phyloP scores from a whole-genome alignment of 805 yeast species.

The Nakazawaea populi region DNA sequence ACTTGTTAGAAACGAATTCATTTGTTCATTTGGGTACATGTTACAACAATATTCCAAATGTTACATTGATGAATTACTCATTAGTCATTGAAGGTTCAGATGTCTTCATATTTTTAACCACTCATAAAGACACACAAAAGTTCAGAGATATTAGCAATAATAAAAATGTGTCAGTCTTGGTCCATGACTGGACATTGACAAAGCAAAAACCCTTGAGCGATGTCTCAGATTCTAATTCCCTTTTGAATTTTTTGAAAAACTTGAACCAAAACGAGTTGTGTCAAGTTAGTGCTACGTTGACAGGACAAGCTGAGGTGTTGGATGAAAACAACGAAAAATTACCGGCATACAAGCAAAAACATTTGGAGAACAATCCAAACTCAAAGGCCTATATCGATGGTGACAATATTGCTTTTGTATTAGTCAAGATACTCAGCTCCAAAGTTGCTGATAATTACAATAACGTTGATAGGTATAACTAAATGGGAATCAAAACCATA shows the following conservation, averaged over 20 bases:
- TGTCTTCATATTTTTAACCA: slow-evolving; percentile 59
- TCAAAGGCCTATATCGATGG: slow-evolving; percentile 64
- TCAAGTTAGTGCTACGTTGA: slow-evolving; percentile 75
- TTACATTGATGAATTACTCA: slow-evolving; percentile 86
- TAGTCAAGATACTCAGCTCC: slow-evolving; percentile 60
- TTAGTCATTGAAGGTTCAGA: slow-evolving; percentile 41
- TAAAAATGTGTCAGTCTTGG: slow-evolving; percentile 73
- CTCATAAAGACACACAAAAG: slow-evolving; percentile 68
- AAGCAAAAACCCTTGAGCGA: slow-evolving; percentile 23
- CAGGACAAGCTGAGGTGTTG: slow-evolving; percentile 63
- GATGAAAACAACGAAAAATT: slow-evolving; percentile 41
- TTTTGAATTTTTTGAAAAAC: slow-evolving; percentile 60
- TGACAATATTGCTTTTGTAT: slow-evolving; percentile 59
- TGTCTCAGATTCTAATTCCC: slow-evolving; percentile 30
- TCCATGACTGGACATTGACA: slow-evolving; percentile 88
- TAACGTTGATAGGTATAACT: slow-evolving; percentile 34
- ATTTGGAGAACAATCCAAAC: slow-evolving; percentile 58
- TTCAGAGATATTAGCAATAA: slow-evolving; percentile 62
- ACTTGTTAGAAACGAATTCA: slow-evolving; percentile 52
- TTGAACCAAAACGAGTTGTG: slow-evolving; percentile 77
- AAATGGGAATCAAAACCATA: background rate
- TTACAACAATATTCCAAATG: slow-evolving; percentile 65
- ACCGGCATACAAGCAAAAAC: slow-evolving; percentile 54
- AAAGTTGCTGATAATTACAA: slow-evolving; percentile 77
- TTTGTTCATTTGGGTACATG: slow-evolving; percentile 85